Percentiles rank a stretch among this genome's conserved stretches.
phyloP scores from a whole-genome alignment of 805 yeast species.

The Sugiyamaella chiloensis region DNA sequence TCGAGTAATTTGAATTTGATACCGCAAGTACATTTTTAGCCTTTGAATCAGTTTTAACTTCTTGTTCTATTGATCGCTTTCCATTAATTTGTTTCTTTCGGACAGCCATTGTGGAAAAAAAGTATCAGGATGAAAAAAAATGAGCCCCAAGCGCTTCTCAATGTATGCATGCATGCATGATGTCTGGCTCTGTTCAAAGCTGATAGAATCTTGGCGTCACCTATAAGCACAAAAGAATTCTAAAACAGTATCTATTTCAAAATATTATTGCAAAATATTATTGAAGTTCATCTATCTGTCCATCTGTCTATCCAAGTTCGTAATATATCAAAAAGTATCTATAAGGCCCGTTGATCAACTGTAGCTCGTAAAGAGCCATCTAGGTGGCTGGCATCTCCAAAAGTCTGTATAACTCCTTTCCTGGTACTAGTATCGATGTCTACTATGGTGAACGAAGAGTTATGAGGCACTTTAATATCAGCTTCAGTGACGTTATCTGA shows the following conservation, averaged over 20 bases:
- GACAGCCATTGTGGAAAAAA: slow-evolving; percentile 16
- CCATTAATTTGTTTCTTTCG: slow-evolving; percentile 15
- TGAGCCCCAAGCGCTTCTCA: slow-evolving; percentile 1
- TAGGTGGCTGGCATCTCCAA: slow-evolving; percentile 69
- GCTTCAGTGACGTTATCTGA: slow-evolving; percentile 39
- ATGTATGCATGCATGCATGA: background rate
- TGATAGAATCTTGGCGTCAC: background rate
- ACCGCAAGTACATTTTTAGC: slow-evolving; percentile 25
- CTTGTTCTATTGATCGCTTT: slow-evolving; percentile 36
- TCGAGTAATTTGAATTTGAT: slow-evolving; percentile 19
- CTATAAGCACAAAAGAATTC: background rate
- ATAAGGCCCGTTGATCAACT: slow-evolving; percentile 21
- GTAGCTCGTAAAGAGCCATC: slow-evolving; percentile 38
- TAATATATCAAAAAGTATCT: background rate
- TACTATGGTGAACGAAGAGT: slow-evolving; percentile 68
- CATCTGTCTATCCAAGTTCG: background rate
- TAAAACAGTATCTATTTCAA: background rate
- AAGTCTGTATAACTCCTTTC: slow-evolving; percentile 45
- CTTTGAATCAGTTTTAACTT: slow-evolving; percentile 24
- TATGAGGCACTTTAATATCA: slow-evolving; percentile 59
- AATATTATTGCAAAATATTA: too few species aligned
- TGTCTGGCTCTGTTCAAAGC: too few species aligned
- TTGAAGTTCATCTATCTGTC: background rate
- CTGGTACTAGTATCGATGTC: slow-evolving; percentile 46
- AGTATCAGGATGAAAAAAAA: slow-evolving; percentile 4